A percentile compares a stretch with the other conserved stretches of the same genome.
Conservation (phyloP, 768 basidiomycete species). For the Lentinula sp. region DNA sequence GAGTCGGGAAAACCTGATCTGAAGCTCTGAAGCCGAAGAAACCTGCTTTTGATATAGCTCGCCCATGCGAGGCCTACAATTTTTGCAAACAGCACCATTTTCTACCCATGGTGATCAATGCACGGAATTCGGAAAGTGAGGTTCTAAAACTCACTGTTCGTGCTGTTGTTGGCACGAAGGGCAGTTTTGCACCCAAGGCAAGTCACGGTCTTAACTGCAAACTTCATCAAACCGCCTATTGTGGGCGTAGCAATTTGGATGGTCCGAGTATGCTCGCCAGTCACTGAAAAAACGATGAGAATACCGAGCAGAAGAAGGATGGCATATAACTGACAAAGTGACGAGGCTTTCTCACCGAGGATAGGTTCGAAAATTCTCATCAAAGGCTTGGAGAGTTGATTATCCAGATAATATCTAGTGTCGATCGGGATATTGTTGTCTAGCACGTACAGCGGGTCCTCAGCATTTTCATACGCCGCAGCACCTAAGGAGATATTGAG, state of each 20-base stretch:
- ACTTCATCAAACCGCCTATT: constrained; percentile 96
- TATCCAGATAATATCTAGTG: constrained; percentile 96
- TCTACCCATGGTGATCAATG: neutral
- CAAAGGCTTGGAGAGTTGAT: constrained; percentile 94
- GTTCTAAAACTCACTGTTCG: constrained; percentile 42
- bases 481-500: constrained; percentile 49
- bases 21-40: constrained; percentile 62
- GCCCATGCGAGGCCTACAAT: constrained; percentile 79
- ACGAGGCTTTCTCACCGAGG: constrained; percentile 84
- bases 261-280: constrained; percentile 92
- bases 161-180: constrained; percentile 69
- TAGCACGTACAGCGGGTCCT: constrained; percentile 94
- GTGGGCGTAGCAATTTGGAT: constrained; percentile 97
- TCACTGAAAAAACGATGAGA: constrained; percentile 45
- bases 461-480: constrained; percentile 97
- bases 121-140: neutral
- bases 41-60: constrained; percentile 94
- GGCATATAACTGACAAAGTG: constrained; percentile 53
- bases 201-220: constrained; percentile 92
- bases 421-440: constrained; percentile 99
- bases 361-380: constrained; percentile 99
- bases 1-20: constrained; percentile 88
- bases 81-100: constrained; percentile 94
- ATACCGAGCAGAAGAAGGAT: constrained; percentile 7
- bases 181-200: constrained; percentile 96